A percentile compares a stretch with the other conserved stretches of the same genome.
Evolutionary conservation across 1,284 basidiomycete species (phyloP).

Genomic region (Sparassis latifolia): DNA sequence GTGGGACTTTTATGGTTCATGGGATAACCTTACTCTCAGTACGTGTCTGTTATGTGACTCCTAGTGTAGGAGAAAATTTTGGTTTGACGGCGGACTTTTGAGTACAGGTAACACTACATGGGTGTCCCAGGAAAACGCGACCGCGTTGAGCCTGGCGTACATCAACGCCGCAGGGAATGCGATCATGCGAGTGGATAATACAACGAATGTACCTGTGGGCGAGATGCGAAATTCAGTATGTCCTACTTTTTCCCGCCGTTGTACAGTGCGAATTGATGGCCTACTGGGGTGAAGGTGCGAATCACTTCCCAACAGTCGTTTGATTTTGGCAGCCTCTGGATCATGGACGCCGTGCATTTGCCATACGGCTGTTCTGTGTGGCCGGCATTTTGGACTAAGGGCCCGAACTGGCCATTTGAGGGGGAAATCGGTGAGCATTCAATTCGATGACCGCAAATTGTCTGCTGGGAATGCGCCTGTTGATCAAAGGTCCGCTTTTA

Average conservation of each 20-base stretch:
- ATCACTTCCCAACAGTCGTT: slow-evolving; percentile 47
- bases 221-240: slow-evolving; percentile 51
- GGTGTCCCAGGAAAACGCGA: slow-evolving; percentile 37
- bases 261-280: not conserved
- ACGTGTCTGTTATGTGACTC: slow-evolving; percentile 33
- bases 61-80: not conserved
- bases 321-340: slow-evolving; percentile 40
- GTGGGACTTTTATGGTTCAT: slow-evolving; percentile 53
- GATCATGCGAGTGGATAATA: slow-evolving; percentile 56
- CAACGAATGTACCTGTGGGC: slow-evolving; percentile 37
- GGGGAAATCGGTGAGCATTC: slow-evolving; percentile 42
- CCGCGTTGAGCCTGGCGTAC: slow-evolving; percentile 41
- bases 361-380: slow-evolving; percentile 61
- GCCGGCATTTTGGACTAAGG: slow-evolving; percentile 37
- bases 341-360: slow-evolving; percentile 42
- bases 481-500: no score
- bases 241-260: slow-evolving; percentile 14
- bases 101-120: slow-evolving; percentile 45
- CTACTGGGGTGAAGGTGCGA: slow-evolving; percentile 32
- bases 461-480: not conserved
- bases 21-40: slow-evolving; percentile 51
- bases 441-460: no score
- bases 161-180: slow-evolving; percentile 48
- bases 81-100: not conserved
- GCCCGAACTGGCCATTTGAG: slow-evolving; percentile 39